Percentiles rank a stretch among this genome's conserved stretches.
Conservation (phyloP, 1,284 basidiomycete genomes). For the Laetiporus sulphureus region DNA sequence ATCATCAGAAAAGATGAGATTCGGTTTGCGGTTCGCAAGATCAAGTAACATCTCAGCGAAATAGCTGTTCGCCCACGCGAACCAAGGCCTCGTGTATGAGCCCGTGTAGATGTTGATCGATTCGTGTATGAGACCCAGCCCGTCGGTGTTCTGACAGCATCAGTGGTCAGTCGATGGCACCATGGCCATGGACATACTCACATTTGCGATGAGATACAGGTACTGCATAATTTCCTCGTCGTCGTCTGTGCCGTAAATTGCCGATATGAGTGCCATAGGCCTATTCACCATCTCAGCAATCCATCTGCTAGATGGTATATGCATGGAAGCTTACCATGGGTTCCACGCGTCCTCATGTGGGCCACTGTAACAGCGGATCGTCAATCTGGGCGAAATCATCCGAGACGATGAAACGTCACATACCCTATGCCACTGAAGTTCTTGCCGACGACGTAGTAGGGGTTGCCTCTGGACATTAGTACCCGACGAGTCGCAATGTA, state of each 20-base stretch:
- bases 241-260: constrained; percentile 66
- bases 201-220: constrained; percentile 60
- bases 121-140: constrained; percentile 75
- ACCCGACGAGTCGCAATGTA: constrained; percentile 59
- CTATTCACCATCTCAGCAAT: constrained; percentile 23
- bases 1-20: constrained; percentile 56
- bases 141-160: constrained; percentile 54
- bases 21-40: constrained; percentile 65
- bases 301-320: not conserved
- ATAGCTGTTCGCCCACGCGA: constrained; percentile 79
- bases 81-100: constrained; percentile 70
- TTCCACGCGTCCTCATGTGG: constrained; percentile 69
- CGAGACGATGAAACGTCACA: constrained; percentile 15
- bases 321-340: constrained; percentile 45
- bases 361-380: constrained; percentile 38
- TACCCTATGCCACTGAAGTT: constrained; percentile 66
- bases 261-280: constrained; percentile 76
- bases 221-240: constrained; percentile 59
- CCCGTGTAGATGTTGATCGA: constrained; percentile 57
- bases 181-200: constrained; percentile 25
- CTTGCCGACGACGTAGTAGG: constrained; percentile 60
- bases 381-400: no score
- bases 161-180: not conserved
- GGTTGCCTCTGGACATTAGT: constrained; percentile 57
- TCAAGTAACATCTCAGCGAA: constrained; percentile 77